Evolutionary conservation across 148 eudicot genomes (phyloP).

Genomic region (Vaccinium corymbosum): DNA sequence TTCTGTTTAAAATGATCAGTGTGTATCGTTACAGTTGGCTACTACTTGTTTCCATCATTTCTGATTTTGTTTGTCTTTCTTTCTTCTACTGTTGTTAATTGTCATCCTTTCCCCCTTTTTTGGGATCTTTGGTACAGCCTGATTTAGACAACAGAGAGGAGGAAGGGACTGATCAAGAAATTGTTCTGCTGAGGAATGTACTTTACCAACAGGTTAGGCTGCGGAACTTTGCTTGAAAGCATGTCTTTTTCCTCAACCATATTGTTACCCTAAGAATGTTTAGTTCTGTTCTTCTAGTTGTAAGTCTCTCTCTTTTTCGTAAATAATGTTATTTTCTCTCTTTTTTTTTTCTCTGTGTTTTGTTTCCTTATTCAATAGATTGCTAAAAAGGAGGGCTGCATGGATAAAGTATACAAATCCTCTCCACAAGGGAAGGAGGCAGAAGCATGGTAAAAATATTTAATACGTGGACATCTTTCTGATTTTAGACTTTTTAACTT

Average conservation of each 20-base stretch:
- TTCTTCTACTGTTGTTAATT: not conserved
- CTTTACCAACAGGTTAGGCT: slow-evolving; percentile 55
- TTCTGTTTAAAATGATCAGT: not conserved
- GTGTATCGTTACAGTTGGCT: not conserved
- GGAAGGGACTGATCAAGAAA: slow-evolving; percentile 49
- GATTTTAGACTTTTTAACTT: not conserved
- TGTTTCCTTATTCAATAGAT: slow-evolving; percentile 33
- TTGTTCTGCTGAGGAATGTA: slow-evolving; percentile 52
- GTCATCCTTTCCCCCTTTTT: slow-evolving; percentile 3
- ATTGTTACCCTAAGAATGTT: not conserved
- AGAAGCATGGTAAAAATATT: slow-evolving; percentile 47
- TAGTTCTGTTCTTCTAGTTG: not conserved
- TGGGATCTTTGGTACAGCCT: slow-evolving; percentile 46
- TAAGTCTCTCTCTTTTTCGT: not conserved
- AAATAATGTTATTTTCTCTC: not conserved
- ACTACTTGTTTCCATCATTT: not conserved
- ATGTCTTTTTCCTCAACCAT: not conserved
- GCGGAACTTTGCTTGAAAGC: not conserved
- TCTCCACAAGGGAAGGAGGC: slow-evolving; percentile 41
- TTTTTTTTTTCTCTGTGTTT: not conserved
- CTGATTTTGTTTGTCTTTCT: not conserved
- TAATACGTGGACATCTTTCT: not conserved
- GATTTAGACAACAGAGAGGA: slow-evolving; percentile 77
- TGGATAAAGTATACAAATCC: slow-evolving; percentile 42
- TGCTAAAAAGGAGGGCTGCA: slow-evolving; percentile 53